Base-by-base conservation (phyloP, 257 asterid genomes). In the Solanum paucissectum region DNA sequence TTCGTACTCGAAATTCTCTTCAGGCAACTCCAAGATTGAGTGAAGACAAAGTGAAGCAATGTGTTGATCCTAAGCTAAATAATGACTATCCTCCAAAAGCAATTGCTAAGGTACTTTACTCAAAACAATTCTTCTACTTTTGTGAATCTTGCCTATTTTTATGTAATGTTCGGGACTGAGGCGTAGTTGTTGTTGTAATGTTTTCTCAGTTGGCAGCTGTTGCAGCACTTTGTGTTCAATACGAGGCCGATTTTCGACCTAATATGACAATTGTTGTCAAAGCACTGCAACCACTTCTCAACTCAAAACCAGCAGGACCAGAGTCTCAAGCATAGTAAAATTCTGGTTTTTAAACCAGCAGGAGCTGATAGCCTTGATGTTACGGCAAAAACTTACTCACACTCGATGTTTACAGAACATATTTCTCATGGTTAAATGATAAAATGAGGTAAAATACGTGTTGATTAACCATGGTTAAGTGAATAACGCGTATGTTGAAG, bases 171-270 rank as follows among this genome's bases (percentile, higher is more conserved):
- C 36, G 83, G 10, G 83, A 37, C 83, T 74, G 52, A 74, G 52
- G 3, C 5, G 33, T 36, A 36, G 82, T 37, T 74, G 20, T 37
- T 74, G 83, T 0, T 36, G 52, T 74, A n/a, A 40, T 76, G 36
- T 76, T 76, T 5, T 27, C 44, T 55, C 91, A 96, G 98, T 92
- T 96, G 98, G 99, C 98, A 12, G 99, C 99, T 14, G 98, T 96
- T 11, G 99, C 99, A n/a, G 98, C 98, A 40, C 94, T 96, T 3
- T 96, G 99, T 37, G 99, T 96, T 87, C 99, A 96, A 75, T 96
- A 96, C 9, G 99, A 96, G 88, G 98, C 98, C 9, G 99, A 96
- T 84, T 96, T 96, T 88, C 90, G 99, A 83, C 99, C 99, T 16
- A 96, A 96, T 88, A 96, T 96, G 99, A 96, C 98, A 2, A 96